A percentile compares a stretch with the other conserved stretches of the same genome.
Conservation (phyloP, 2,329 filamentous ascomycete species). For the Colletotrichum liriopes region DNA sequence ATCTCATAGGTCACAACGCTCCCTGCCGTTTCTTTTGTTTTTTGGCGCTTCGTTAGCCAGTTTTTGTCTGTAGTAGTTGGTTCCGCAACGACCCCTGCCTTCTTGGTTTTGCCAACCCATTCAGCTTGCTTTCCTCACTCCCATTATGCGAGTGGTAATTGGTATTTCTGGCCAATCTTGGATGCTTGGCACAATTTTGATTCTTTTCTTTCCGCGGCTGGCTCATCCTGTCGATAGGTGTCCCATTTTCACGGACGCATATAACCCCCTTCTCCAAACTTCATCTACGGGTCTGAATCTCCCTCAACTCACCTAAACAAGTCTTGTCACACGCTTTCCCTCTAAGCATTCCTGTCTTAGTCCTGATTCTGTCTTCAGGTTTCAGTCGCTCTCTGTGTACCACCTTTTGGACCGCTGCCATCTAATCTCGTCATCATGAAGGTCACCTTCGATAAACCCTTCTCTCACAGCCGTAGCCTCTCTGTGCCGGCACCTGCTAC, state of each 20-base stretch:
- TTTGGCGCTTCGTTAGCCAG: background rate
- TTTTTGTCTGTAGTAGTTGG: background rate
- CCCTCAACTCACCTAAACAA: background rate
- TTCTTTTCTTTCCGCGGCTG: background rate
- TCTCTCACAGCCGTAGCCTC: slow-evolving; percentile 14
- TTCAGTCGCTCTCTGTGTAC: too few relatives aligned
- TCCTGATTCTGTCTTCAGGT: background rate
- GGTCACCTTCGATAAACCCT: slow-evolving; percentile 1
- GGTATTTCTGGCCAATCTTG: background rate
- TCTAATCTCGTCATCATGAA: background rate
- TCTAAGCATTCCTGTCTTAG: background rate
- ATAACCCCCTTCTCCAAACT: slow-evolving; percentile 3
- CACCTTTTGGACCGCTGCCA: background rate
- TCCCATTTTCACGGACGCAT: background rate
- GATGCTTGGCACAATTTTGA: background rate
- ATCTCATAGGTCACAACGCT: background rate
- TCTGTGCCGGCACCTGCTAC: slow-evolving; percentile 7
- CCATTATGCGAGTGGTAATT: background rate
- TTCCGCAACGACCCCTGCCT: background rate
- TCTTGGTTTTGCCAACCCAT: background rate
- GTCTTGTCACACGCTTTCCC: too few relatives aligned
- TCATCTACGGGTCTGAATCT: background rate
- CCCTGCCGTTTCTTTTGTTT: background rate
- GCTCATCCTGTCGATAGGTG: background rate
- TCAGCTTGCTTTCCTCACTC: background rate